These are phyloP conservation scores for Scutellaria galericulata DNA, from an alignment of 257 asterid species.

Conservation along the genomic window DNA sequence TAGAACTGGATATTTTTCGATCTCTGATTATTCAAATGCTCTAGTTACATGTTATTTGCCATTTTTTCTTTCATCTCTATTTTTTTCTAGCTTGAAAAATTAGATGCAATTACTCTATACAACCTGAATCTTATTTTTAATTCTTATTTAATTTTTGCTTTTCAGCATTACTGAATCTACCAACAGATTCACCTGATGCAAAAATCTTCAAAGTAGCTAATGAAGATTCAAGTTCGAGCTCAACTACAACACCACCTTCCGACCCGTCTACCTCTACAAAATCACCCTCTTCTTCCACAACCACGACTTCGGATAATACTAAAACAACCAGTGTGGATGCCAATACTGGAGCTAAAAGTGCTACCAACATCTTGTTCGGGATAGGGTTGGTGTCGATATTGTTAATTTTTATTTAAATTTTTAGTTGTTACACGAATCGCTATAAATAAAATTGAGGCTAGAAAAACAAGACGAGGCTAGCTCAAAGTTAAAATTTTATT, in stretches of 20 bases:
- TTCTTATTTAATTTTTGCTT: neutral
- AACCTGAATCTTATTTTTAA: neutral
- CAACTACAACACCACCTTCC: conserved; percentile 39
- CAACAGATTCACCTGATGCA: conserved; percentile 69
- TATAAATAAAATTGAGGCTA: conserved; percentile 20
- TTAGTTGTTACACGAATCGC: neutral
- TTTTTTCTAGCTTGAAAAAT: neutral
- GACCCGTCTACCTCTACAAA: conserved; percentile 39
- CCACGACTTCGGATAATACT: conserved; percentile 44
- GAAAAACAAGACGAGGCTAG: neutral
- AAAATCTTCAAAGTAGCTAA: conserved; percentile 57
- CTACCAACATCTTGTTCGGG: conserved; percentile 21
- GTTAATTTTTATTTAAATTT: conserved; percentile 30
- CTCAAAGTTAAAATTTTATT: no score
- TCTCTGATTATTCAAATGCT: no score
- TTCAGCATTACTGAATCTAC: conserved; percentile 60
- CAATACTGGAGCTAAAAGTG: conserved; percentile 35
- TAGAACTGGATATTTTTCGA: no score
- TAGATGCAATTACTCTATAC: no score
- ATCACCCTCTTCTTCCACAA: conserved; percentile 37
- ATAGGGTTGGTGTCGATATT: conserved; percentile 37
- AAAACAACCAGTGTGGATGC: conserved; percentile 31
- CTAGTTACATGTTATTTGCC: no score
- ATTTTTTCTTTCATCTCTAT: no score
- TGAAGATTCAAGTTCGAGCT: conserved; percentile 45